These are phyloP conservation scores for Leavenworthia alabamica DNA, from an alignment of 345 rosid species.

Conservation along the genomic window DNA sequence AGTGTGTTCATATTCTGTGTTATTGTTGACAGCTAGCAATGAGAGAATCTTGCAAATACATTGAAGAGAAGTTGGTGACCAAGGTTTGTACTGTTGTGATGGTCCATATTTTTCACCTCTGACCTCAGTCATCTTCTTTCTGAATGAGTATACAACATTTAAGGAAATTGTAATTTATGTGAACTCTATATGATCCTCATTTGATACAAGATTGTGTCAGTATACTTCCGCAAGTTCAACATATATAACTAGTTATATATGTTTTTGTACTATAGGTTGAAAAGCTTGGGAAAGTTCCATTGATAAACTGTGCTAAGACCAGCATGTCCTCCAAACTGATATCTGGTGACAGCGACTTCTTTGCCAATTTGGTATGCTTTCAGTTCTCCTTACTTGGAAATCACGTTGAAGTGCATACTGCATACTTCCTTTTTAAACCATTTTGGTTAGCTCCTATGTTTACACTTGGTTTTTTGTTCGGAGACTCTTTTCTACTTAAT, in stretches of 20 bases:
- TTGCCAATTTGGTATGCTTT: constrained; percentile 75
- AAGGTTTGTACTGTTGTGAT: constrained; percentile 43
- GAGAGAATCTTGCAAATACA: constrained; percentile 96
- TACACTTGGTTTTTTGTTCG: neutral
- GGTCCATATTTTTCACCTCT: neutral
- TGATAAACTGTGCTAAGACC: constrained; percentile 91
- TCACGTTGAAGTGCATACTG: neutral
- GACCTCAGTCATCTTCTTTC: neutral
- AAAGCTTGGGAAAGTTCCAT: constrained; percentile 86
- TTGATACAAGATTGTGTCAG: neutral
- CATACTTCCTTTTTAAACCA: neutral
- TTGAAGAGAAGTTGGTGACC: constrained; percentile 79
- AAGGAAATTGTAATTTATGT: neutral
- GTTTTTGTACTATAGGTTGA: constrained; percentile 48
- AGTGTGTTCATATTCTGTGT: neutral
- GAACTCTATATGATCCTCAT: neutral
- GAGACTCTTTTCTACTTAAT: neutral
- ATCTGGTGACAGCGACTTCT: constrained; percentile 84
- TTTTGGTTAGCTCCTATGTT: neutral
- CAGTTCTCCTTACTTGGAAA: neutral
- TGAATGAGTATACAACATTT: neutral
- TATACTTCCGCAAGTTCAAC: neutral
- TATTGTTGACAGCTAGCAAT: constrained; percentile 70
- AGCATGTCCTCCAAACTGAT: constrained; percentile 98
- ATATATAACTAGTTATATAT: neutral